Percentiles rank a stretch among this genome's conserved stretches.
These are phyloP conservation scores for Diaporthe eres DNA, from an alignment of 2,329 filamentous ascomycete genomes.

Conservation along the genomic window DNA sequence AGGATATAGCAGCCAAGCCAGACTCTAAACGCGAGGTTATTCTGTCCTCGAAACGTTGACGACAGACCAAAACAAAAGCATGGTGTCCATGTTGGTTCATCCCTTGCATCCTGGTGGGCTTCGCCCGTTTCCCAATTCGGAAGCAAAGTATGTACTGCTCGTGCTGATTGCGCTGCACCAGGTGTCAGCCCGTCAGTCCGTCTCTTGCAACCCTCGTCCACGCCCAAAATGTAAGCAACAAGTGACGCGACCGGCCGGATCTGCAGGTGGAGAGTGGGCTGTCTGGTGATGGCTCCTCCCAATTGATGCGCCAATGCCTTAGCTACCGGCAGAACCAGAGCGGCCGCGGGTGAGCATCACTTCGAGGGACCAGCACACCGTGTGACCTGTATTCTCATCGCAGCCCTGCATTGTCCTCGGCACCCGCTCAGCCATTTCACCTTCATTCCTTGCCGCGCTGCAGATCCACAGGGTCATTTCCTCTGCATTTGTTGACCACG, in stretches of 20 bases:
- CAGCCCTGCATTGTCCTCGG: slow-evolving; percentile 30
- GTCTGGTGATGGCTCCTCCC: neutral
- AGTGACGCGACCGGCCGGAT: neutral
- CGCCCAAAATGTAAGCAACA: neutral
- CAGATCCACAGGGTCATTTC: slow-evolving; percentile 30
- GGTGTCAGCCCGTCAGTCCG: neutral
- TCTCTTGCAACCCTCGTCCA: neutral
- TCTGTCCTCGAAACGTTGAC: slow-evolving; percentile 26
- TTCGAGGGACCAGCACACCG: neutral
- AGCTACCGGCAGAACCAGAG: neutral
- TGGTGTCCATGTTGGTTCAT: slow-evolving; percentile 22
- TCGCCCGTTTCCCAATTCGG: slow-evolving; percentile 23
- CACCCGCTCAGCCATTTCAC: slow-evolving; percentile 20
- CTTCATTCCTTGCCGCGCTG: slow-evolving; percentile 29
- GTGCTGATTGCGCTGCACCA: neutral
- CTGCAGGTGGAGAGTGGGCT: neutral
- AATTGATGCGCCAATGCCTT: slow-evolving; percentile 4
- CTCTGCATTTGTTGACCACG: slow-evolving; percentile 30
- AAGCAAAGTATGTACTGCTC: neutral
- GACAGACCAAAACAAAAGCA: slow-evolving; percentile 23
- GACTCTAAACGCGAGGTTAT: slow-evolving; percentile 32
- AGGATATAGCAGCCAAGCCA: slow-evolving; percentile 33
- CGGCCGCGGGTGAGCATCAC: neutral
- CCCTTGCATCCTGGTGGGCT: slow-evolving; percentile 21
- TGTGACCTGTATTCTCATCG: slow-evolving; percentile 21